Conservation (phyloP, 2,329 filamentous ascomycete genomes). For the Epichloe hybrida region DNA sequence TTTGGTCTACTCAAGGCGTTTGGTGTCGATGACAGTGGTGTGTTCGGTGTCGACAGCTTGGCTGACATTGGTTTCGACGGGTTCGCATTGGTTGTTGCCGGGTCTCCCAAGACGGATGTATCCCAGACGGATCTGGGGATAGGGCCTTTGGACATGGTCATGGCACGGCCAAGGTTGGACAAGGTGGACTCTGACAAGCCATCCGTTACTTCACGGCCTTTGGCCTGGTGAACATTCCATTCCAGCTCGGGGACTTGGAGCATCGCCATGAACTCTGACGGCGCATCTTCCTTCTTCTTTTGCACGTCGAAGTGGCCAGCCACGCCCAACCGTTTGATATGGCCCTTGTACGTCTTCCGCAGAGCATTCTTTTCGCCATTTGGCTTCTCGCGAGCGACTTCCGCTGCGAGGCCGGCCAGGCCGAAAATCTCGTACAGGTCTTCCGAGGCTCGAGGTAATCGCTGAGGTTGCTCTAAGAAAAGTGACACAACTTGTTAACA, state of each 20-base stretch:
- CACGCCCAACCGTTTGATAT: constrained; percentile 50
- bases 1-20: constrained; percentile 24
- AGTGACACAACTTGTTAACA: constrained; percentile 28
- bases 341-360: constrained; percentile 55
- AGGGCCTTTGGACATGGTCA: constrained; percentile 43
- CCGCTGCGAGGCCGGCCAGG: constrained; percentile 41
- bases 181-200: constrained; percentile 35
- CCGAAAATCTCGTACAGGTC: constrained; percentile 48
- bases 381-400: constrained; percentile 49
- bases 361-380: constrained; percentile 55
- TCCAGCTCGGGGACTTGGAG: constrained; percentile 38
- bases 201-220: constrained; percentile 39
- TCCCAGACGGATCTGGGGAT: constrained; percentile 44
- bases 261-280: constrained; percentile 40
- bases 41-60: constrained; percentile 38
- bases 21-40: constrained; percentile 28
- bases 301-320: constrained; percentile 45
- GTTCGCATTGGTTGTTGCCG: constrained; percentile 29
- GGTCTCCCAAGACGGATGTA: constrained; percentile 42
- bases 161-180: constrained; percentile 33
- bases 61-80: constrained; percentile 28
- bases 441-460: constrained; percentile 34
- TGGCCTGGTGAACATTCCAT: constrained; percentile 41
- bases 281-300: constrained; percentile 39
- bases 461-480: constrained; percentile 34